A percentile compares a stretch with the other conserved stretches of the same genome.
Evolutionary conservation across 2,329 filamentous ascomycete genomes (phyloP).

Genomic region (Amauroascus verrucosus): DNA sequence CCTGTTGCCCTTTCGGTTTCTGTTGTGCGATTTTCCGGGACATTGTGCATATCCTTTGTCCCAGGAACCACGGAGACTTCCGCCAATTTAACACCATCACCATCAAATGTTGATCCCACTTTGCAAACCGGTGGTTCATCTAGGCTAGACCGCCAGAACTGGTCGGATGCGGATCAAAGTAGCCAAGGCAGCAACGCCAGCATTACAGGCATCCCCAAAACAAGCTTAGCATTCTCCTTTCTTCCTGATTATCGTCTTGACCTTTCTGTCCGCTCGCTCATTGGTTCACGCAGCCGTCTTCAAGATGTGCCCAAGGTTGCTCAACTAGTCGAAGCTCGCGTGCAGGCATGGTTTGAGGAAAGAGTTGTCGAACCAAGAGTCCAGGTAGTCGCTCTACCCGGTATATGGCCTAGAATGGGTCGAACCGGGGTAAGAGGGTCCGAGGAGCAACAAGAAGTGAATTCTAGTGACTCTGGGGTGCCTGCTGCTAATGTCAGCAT

Average conservation of each 20-base stretch:
- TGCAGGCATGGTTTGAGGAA: constrained; percentile 59
- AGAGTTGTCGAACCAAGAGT: constrained; percentile 56
- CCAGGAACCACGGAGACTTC: constrained; percentile 43
- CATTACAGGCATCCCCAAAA: constrained; percentile 51
- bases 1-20: constrained; percentile 87
- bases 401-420: constrained; percentile 51
- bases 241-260: constrained; percentile 54
- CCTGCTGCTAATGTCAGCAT: constrained; percentile 6
- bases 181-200: constrained; percentile 16
- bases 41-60: constrained; percentile 84
- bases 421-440: constrained; percentile 37
- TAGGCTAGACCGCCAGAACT: constrained; percentile 13
- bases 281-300: constrained; percentile 52
- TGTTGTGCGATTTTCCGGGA: constrained; percentile 89
- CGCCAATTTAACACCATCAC: constrained; percentile 20
- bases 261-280: constrained; percentile 53
- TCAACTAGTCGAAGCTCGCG: constrained; percentile 53
- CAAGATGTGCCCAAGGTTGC: constrained; percentile 59
- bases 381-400: constrained; percentile 53
- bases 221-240: constrained; percentile 91
- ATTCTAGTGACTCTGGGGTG: constrained; percentile 10
- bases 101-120: constrained; percentile 22
- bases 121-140: neutral
- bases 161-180: neutral
- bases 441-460: constrained; percentile 28